A percentile compares a stretch with the other conserved stretches of the same genome.
Evolutionary conservation across 2,329 filamentous ascomycete species (phyloP).

Genomic region (Hymenoscyphus linearis): DNA sequence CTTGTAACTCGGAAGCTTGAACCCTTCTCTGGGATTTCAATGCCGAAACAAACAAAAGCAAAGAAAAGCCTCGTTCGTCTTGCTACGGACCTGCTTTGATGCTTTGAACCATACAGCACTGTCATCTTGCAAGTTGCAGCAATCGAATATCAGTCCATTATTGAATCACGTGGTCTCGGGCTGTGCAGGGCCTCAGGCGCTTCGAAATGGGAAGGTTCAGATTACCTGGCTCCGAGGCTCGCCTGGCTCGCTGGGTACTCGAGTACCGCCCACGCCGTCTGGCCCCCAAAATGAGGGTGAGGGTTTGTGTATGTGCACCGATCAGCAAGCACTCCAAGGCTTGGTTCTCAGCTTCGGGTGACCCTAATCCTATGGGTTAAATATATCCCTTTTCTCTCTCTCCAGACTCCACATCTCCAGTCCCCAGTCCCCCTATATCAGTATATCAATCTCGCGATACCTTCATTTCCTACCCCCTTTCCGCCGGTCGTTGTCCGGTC

Average conservation of each 20-base stretch:
- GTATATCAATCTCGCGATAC: not conserved
- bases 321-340: not conserved
- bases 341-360: not conserved
- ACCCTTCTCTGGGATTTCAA: not conserved
- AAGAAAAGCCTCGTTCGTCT: not conserved
- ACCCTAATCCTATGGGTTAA: too few species aligned
- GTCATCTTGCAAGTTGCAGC: not conserved
- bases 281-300: not conserved
- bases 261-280: not conserved
- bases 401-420: not conserved
- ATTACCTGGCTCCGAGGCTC: too few species aligned
- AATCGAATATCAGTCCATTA: not conserved
- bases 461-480: not conserved
- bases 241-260: too few species aligned
- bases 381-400: not conserved
- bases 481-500: not conserved
- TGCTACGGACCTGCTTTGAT: not conserved
- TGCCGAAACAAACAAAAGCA: not conserved
- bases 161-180: not conserved
- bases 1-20: not conserved
- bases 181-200: not conserved
- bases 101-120: not conserved
- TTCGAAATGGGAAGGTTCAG: too few species aligned
- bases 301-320: not conserved
- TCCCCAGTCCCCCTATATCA: not conserved